Evolutionary conservation across 139 green algal genomes (phyloP), one percentile per base, ranked within the genome.

Genomic region (Zygnema circumcarinatum): DNA sequence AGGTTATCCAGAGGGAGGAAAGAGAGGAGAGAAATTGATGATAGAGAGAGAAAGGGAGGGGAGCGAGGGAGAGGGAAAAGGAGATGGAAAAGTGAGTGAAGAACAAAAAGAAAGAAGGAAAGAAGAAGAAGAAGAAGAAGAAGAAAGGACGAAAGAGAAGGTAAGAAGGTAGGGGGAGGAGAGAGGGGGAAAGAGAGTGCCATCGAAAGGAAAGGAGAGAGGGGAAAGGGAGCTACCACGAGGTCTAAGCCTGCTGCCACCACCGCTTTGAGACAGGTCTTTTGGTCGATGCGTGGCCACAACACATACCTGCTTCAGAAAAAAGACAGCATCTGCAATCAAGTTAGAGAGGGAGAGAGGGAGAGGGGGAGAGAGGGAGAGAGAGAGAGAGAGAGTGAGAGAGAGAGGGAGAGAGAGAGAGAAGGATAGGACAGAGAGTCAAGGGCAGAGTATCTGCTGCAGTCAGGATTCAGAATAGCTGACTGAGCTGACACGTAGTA

Each of bases 231-330:
- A 85, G 41, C 42, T n/a, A 96, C 94, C 72, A 97, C 86, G 20
- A 93, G 80, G 54, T 94, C 84, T n/a, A 95, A 89, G 1, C 95
- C 95, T 0, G 94, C 94, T 2, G 94, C 92, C 0, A 92, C 85
- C 31, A 99, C 94, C 35, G 89, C 87, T 85, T 99, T 99, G 38
- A 99, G 85, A 91, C 97, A 99, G 0, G 96, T 99, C 91, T 99
- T 99, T 94, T 99, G 97, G 89, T 99, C 97, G 21, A 99, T 94
- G 20, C 97, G 92, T 3, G 93, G 93, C 97, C 97, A 99, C 1
- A 99, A 36, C 67, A 99, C 96, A 53, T 73, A 91, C 80, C 93
- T 89, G 56, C 21, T n/a, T n/a, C n/a, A n/a, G n/a, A n/a, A n/a
- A n/a, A n/a, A n/a, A n/a, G n/a, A n/a, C n/a, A n/a, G n/a, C n/a